Evolutionary conservation across 2,329 filamentous ascomycete genomes (phyloP).

Genomic region (Cryoendolithus antarcticus): DNA sequence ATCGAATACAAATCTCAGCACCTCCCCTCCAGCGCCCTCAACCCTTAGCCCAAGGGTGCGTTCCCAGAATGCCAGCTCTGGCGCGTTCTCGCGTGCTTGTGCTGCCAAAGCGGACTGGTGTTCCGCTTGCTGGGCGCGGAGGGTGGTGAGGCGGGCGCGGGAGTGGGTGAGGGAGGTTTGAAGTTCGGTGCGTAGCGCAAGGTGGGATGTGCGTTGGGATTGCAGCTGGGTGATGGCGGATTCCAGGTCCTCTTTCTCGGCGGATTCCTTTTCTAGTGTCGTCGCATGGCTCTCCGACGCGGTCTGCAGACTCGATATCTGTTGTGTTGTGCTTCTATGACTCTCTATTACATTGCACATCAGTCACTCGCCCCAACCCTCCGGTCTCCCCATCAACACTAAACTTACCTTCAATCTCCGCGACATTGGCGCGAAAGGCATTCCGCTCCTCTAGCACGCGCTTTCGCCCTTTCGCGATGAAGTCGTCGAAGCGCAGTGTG

Average conservation of each 20-base stretch:
- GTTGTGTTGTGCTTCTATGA: no score
- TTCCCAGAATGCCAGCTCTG: slow-evolving; percentile 94
- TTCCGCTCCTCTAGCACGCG: slow-evolving; percentile 86
- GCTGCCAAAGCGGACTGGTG: slow-evolving; percentile 65
- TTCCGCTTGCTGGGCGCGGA: slow-evolving; percentile 58
- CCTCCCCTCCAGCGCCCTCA: slow-evolving; percentile 61
- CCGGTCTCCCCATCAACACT: no score
- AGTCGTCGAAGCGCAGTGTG: slow-evolving; percentile 78
- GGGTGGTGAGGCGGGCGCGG: slow-evolving; percentile 57
- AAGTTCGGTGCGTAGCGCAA: slow-evolving; percentile 42
- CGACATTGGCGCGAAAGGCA: slow-evolving; percentile 79
- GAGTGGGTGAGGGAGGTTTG: slow-evolving; percentile 49
- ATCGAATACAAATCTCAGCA: slow-evolving; percentile 81
- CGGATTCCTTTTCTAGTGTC: slow-evolving; percentile 62
- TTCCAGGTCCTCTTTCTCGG: slow-evolving; percentile 57
- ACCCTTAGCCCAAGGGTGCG: slow-evolving; percentile 78
- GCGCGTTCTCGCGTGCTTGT: slow-evolving; percentile 78
- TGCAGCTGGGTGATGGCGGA: slow-evolving; percentile 45
- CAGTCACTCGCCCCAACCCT: no score
- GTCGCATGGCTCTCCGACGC: slow-evolving; percentile 45
- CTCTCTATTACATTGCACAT: no score
- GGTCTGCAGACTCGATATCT: no score
- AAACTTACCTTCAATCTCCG: slow-evolving; percentile 76
- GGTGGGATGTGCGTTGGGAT: slow-evolving; percentile 42
- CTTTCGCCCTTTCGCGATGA: slow-evolving; percentile 84